Conservation (phyloP, 805 yeast species). For the Candida qinlingensis region DNA sequence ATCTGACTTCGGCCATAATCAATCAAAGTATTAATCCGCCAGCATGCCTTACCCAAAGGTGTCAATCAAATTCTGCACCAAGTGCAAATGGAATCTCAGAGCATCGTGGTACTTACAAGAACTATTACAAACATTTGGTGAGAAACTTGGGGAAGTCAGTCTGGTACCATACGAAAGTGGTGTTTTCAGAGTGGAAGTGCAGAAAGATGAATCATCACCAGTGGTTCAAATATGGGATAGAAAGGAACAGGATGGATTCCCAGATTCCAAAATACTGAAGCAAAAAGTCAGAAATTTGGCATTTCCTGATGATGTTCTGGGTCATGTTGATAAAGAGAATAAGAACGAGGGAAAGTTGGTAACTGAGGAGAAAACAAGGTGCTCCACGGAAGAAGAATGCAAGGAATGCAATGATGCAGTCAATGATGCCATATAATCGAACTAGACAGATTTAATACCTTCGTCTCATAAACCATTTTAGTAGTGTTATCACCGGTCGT, state of each 20-base stretch:
- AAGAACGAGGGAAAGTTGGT: constrained; percentile 17
- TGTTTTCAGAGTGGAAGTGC: constrained; percentile 54
- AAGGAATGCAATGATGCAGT: constrained; percentile 16
- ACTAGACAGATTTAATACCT: too few relatives aligned
- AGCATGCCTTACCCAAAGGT: constrained; percentile 47
- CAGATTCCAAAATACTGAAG: constrained; percentile 78
- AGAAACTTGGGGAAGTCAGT: constrained; percentile 48
- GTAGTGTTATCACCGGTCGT: not conserved
- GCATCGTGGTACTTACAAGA: constrained; percentile 89
- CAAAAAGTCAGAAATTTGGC: constrained; percentile 55
- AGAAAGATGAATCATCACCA: constrained; percentile 28
- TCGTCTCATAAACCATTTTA: too few relatives aligned
- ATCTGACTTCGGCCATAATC: not conserved
- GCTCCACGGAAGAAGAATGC: constrained; percentile 8
- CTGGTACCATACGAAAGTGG: constrained; percentile 46
- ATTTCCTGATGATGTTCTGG: constrained; percentile 50
- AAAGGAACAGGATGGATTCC: constrained; percentile 65
- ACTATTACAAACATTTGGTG: constrained; percentile 73
- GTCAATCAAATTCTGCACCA: constrained; percentile 68
- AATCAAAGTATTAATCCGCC: too few relatives aligned
- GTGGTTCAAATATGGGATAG: constrained; percentile 54
- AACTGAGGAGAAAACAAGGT: not conserved
- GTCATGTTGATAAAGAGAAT: constrained; percentile 52
- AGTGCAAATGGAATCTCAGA: constrained; percentile 83
- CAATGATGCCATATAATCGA: not conserved